Percentiles rank a stretch among this genome's conserved stretches.
phyloP scores from a whole-genome alignment of 192 early-diverging fungal species.

The Coemansia sp. region DNA sequence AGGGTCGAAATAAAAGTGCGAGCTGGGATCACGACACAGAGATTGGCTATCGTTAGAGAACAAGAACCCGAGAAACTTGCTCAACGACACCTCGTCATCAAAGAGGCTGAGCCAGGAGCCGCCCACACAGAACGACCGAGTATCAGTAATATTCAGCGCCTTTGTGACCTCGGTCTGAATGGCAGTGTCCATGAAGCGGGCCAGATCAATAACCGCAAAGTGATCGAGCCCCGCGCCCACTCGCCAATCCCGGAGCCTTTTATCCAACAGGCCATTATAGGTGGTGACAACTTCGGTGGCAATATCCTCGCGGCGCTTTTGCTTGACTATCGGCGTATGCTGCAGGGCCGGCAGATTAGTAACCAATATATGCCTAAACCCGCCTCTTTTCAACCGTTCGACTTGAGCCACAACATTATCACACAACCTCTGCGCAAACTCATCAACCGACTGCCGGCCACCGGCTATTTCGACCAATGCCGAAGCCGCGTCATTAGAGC shows the following conservation, averaged over 20 bases:
- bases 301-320: conserved; percentile 7
- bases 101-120: conserved; percentile 34
- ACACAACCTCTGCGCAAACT: conserved; percentile 23
- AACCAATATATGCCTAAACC: conserved; percentile 28
- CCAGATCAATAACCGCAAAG: conserved; percentile 29
- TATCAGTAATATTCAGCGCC: conserved; percentile 22
- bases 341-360: conserved; percentile 33
- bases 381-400: conserved; percentile 15
- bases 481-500: conserved; percentile 28
- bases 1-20: conserved; percentile 32
- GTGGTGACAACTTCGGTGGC: conserved; percentile 14
- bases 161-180: conserved; percentile 2
- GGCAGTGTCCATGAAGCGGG: conserved; percentile 13
- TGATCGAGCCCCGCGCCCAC: neutral
- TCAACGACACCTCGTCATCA: conserved; percentile 14
- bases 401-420: conserved; percentile 27
- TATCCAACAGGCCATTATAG: conserved; percentile 24
- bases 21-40: conserved; percentile 18
- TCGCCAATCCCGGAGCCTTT: conserved; percentile 17
- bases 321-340: conserved; percentile 27
- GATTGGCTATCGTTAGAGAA: neutral
- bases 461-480: conserved; percentile 18
- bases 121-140: conserved; percentile 17
- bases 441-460: conserved; percentile 12
- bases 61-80: conserved; percentile 14